Evolutionary conservation across 257 asterid species (phyloP).

Genomic region (Mentha longifolia): DNA sequence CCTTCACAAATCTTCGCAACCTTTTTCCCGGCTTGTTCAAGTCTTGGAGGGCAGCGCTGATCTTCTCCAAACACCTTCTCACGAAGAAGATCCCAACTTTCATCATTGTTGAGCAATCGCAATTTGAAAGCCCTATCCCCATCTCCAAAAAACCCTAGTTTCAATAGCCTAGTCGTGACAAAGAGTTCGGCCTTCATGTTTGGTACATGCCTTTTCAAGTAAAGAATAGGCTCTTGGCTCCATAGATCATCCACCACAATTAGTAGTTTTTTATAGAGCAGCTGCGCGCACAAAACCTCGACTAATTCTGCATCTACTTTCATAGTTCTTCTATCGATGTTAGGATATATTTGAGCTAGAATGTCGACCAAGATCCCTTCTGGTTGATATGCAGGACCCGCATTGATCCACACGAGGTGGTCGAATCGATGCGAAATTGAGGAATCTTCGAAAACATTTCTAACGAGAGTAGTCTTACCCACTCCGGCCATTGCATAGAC

Average conservation of each 20-base stretch:
- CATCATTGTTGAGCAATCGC: neutral
- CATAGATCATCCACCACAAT: neutral
- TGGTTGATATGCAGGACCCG: neutral
- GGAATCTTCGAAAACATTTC: neutral
- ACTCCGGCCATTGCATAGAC: neutral
- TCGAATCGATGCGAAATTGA: neutral
- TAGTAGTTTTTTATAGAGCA: neutral
- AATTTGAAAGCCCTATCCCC: neutral
- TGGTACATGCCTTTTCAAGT: neutral
- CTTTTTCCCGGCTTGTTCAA: neutral
- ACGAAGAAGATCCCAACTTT: too few relatives aligned
- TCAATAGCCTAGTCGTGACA: neutral
- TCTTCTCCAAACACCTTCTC: slow-evolving; percentile 7
- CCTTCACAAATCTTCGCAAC: slow-evolving; percentile 24
- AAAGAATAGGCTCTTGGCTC: neutral
- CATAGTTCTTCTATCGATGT: too few relatives aligned
- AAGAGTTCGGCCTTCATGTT: neutral
- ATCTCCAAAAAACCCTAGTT: neutral
- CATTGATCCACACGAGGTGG: neutral
- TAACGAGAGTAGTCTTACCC: neutral
- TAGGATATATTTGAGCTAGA: neutral
- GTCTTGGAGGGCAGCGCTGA: neutral
- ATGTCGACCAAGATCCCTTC: neutral
- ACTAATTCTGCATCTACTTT: neutral
- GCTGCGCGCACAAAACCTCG: neutral